A percentile compares a stretch with the other conserved stretches of the same genome.
Evolutionary conservation across 371 early-diverging fungal genomes (phyloP).

Genomic region (Nematocida sp.): DNA sequence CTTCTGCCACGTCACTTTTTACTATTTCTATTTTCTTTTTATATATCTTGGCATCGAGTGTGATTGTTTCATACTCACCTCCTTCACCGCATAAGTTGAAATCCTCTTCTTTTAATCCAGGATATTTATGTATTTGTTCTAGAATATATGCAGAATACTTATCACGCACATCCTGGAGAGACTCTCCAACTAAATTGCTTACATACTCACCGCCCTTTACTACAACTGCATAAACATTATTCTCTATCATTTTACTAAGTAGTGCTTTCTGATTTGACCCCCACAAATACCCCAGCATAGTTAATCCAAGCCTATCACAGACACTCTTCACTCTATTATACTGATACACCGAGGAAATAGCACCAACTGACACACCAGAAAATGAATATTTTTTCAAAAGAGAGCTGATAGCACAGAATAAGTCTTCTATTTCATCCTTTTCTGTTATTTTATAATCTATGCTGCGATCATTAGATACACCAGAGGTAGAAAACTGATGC

Average conservation of each 20-base stretch:
- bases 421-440: conserved; percentile 93
- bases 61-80: conserved; percentile 95
- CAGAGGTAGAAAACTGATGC: conserved; percentile 76
- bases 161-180: conserved; percentile 77
- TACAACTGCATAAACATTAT: conserved; percentile 80
- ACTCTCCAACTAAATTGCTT: conserved; percentile 59
- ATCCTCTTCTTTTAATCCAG: conserved; percentile 72
- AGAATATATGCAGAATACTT: conserved; percentile 30
- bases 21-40: conserved; percentile 72
- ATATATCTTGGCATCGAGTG: conserved; percentile 91
- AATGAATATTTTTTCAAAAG: conserved; percentile 78
- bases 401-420: conserved; percentile 75
- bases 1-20: background rate
- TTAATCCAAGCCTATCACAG: conserved; percentile 77
- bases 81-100: conserved; percentile 95
- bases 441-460: conserved; percentile 71
- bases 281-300: conserved; percentile 86
- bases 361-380: conserved; percentile 87
- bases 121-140: conserved; percentile 51
- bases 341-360: conserved; percentile 94
- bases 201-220: conserved; percentile 86
- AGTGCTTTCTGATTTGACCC: conserved; percentile 79
- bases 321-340: conserved; percentile 89
- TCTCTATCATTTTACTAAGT: conserved; percentile 84
- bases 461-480: conserved; percentile 73